Evolutionary conservation across 768 basidiomycete genomes (phyloP).

Genomic region (Asterophora parasitica): DNA sequence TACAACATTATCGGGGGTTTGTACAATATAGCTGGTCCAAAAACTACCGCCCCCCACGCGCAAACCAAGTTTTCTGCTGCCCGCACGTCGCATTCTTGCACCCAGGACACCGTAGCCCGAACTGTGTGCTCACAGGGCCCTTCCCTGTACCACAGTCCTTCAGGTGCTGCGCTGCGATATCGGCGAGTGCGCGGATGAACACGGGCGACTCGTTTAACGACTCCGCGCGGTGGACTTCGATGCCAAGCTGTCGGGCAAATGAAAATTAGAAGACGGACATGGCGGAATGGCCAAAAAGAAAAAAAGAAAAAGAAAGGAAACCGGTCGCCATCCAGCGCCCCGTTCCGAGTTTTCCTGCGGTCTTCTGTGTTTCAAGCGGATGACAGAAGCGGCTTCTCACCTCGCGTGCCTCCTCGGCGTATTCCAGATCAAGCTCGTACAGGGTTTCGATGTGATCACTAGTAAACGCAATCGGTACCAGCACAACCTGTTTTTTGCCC

Average conservation of each 20-base stretch:
- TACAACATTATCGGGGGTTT: not conserved
- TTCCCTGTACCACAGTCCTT: slow-evolving; percentile 53
- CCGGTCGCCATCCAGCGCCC: not conserved
- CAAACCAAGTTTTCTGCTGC: slow-evolving; percentile 87
- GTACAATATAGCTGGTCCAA: not conserved
- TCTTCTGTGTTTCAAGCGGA: slow-evolving; percentile 7
- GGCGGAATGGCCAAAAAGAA: not conserved
- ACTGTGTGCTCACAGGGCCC: slow-evolving; percentile 70
- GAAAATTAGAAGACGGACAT: not conserved
- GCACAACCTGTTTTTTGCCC: slow-evolving; percentile 69
- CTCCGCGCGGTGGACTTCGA: slow-evolving; percentile 83
- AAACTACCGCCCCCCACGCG: slow-evolving; percentile 57
- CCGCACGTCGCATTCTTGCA: slow-evolving; percentile 88
- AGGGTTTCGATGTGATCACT: slow-evolving; percentile 99
- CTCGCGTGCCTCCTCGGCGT: slow-evolving; percentile 85
- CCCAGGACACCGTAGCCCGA: slow-evolving; percentile 87
- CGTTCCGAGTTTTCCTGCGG: not conserved
- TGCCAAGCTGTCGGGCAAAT: slow-evolving; percentile 61
- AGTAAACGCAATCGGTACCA: slow-evolving; percentile 97
- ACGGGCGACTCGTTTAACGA: slow-evolving; percentile 95
- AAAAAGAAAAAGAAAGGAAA: slow-evolving; percentile 13
- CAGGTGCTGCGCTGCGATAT: slow-evolving; percentile 81
- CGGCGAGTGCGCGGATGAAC: slow-evolving; percentile 91
- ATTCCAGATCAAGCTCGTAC: slow-evolving; percentile 94
- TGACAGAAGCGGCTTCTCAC: slow-evolving; percentile 37